A percentile compares a stretch with the other conserved stretches of the same genome.
Evolutionary conservation across 108 stramenopile species (phyloP).

Genomic region (Fistulifera solaris): DNA sequence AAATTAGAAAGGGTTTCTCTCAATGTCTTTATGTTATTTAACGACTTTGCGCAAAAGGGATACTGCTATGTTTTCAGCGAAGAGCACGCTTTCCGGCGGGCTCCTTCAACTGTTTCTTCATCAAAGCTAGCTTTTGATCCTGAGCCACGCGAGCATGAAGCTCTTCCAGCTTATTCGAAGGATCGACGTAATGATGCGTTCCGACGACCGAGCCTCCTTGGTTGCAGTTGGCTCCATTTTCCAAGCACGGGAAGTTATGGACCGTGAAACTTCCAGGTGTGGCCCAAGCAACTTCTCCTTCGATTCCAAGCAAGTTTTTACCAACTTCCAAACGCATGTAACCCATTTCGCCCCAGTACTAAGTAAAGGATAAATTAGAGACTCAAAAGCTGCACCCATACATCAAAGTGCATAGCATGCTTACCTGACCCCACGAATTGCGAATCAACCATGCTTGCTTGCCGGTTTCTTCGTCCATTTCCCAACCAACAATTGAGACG

Average conservation of each 20-base stretch:
- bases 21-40: too few relatives aligned
- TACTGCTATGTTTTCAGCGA: too few relatives aligned
- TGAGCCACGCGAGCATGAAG: background rate
- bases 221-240: slow-evolving; percentile 57
- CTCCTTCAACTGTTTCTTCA: too few relatives aligned
- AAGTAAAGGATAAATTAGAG: background rate
- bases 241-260: slow-evolving; percentile 58
- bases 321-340: slow-evolving; percentile 53
- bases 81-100: too few relatives aligned
- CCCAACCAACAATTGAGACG: slow-evolving; percentile 90
- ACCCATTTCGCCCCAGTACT: slow-evolving; percentile 59
- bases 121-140: too few relatives aligned
- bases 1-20: too few relatives aligned
- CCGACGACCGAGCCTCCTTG: slow-evolving; percentile 6
- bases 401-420: background rate
- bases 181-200: slow-evolving; percentile 24
- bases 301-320: slow-evolving; percentile 67
- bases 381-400: background rate
- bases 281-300: slow-evolving; percentile 65
- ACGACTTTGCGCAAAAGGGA: too few relatives aligned
- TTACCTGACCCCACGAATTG: slow-evolving; percentile 56
- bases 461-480: slow-evolving; percentile 48
- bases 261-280: slow-evolving; percentile 61
- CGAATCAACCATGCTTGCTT: slow-evolving; percentile 83
- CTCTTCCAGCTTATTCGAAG: slow-evolving; percentile 15